Conservation (phyloP, 2,329 filamentous ascomycete species). For the Aphanocladium album region DNA sequence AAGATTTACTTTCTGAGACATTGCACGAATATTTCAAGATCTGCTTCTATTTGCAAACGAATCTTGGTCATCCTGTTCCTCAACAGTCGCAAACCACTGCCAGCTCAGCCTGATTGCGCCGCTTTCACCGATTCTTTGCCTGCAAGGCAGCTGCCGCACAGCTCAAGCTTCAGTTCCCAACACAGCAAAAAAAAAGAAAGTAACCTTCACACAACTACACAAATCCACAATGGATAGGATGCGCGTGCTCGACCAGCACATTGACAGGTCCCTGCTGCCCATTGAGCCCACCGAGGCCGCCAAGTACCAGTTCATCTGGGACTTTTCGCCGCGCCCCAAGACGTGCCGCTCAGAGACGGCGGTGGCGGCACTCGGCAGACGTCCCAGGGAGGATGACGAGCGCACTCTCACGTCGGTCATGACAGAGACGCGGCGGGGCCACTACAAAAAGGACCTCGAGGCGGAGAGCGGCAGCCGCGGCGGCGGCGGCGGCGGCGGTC, state of each 20-base stretch:
- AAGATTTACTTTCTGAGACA: no score
- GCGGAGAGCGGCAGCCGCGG: no score
- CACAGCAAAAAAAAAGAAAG: background rate
- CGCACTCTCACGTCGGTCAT: background rate
- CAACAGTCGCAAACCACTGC: background rate
- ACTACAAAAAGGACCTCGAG: background rate
- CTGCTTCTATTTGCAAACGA: no score
- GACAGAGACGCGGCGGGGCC: background rate
- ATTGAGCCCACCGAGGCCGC: conserved; percentile 5
- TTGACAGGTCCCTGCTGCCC: conserved; percentile 2
- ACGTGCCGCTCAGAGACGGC: background rate
- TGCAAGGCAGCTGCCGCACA: no score
- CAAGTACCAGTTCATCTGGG: conserved; percentile 6
- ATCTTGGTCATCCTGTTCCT: no score
- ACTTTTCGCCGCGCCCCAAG: background rate
- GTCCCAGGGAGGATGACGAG: background rate
- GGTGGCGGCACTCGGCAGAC: background rate
- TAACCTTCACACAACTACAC: background rate
- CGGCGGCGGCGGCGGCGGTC: background rate
- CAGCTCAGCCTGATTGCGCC: background rate
- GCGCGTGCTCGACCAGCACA: conserved; percentile 8
- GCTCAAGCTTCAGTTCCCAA: no score
- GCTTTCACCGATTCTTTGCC: background rate
- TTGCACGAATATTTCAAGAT: no score
- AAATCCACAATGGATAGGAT: background rate